Evolutionary conservation across 805 yeast genomes (phyloP).

Genomic region (Torulaspora delbrueckii): DNA sequence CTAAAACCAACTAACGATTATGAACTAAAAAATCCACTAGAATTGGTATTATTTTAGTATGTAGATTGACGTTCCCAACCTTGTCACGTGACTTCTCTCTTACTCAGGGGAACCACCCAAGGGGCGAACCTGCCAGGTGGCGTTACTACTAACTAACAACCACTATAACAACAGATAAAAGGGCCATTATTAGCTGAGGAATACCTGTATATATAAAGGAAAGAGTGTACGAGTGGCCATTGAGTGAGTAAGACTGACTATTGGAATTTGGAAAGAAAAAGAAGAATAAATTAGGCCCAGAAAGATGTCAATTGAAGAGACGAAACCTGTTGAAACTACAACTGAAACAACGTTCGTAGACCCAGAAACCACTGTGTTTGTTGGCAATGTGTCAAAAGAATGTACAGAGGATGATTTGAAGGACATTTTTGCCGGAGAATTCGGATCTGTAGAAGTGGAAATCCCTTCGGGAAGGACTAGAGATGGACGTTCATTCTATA

Average conservation of each 20-base stretch:
- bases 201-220: neutral
- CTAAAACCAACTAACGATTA: neutral
- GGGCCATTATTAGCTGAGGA: neutral
- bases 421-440: conserved; percentile 26
- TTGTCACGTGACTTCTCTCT: conserved; percentile 1
- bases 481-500: conserved; percentile 24
- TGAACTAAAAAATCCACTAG: neutral
- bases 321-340: conserved; percentile 12
- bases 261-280: neutral
- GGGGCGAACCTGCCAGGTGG: conserved; percentile 5
- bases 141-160: conserved; percentile 3
- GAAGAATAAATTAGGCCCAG: neutral
- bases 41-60: neutral
- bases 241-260: neutral
- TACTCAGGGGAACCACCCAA: neutral
- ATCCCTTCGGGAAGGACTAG: conserved; percentile 27
- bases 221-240: neutral
- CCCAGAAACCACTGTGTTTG: conserved; percentile 34
- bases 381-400: conserved; percentile 33
- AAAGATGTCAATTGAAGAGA: conserved; percentile 20
- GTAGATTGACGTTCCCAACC: neutral
- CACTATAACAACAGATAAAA: neutral
- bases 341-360: conserved; percentile 15
- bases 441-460: conserved; percentile 29
- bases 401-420: conserved; percentile 29